phyloP scores from a whole-genome alignment of 345 rosid genomes.

The Draba incana region DNA sequence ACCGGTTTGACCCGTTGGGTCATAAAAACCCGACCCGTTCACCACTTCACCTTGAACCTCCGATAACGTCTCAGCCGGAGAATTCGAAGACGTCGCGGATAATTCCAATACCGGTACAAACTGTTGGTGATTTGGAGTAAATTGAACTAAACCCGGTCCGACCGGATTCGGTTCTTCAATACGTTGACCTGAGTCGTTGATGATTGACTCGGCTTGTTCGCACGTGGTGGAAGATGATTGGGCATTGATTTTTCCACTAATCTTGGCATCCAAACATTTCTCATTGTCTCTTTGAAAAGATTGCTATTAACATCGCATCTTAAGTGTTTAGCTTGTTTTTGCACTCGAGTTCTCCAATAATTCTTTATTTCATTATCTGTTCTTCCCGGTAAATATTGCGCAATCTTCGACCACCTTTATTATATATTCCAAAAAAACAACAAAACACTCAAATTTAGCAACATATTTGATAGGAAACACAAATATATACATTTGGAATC shows the following conservation, averaged over 20 bases:
- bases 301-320: slow-evolving; percentile 84
- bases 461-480: background rate
- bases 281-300: slow-evolving; percentile 80
- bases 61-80: slow-evolving; percentile 49
- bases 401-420: slow-evolving; percentile 97
- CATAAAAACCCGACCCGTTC: slow-evolving; percentile 43
- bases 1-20: slow-evolving; percentile 37
- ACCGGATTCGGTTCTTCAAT: slow-evolving; percentile 7
- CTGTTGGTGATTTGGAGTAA: slow-evolving; percentile 22
- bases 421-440: background rate
- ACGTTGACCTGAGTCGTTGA: slow-evolving; percentile 30
- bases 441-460: background rate
- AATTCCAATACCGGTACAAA: slow-evolving; percentile 37
- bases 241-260: slow-evolving; percentile 70
- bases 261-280: slow-evolving; percentile 86
- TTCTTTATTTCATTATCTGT: slow-evolving; percentile 97
- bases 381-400: slow-evolving; percentile 82
- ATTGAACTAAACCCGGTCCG: slow-evolving; percentile 34
- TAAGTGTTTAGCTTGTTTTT: slow-evolving; percentile 87
- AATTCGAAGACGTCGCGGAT: slow-evolving; percentile 53
- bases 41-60: slow-evolving; percentile 37
- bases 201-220: slow-evolving; percentile 37
- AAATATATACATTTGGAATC: background rate
- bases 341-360: slow-evolving; percentile 96
- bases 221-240: slow-evolving; percentile 39